Percentiles rank a stretch among this genome's conserved stretches.
Conservation (phyloP, 208 protist genomes). For the Leishmania arabica region DNA sequence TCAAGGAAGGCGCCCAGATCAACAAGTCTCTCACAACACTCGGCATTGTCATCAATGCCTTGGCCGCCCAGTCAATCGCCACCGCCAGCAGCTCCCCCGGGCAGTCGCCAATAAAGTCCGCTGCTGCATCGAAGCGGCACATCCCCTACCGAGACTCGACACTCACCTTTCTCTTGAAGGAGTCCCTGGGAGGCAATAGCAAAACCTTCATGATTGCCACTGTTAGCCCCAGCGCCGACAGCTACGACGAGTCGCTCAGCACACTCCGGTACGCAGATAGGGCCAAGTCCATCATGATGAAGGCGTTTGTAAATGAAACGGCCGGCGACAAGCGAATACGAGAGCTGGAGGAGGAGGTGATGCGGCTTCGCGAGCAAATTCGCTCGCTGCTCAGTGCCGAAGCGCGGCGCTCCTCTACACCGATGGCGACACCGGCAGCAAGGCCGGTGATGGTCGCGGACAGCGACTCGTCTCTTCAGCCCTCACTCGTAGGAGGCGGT, state of each 20-base stretch:
- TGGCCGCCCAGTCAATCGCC: constrained; percentile 60
- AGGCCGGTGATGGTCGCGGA: not conserved
- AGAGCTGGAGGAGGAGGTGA: constrained; percentile 85
- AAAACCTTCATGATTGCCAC: constrained; percentile 94
- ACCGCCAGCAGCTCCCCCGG: constrained; percentile 2
- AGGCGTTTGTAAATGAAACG: constrained; percentile 88
- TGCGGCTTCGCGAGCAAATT: constrained; percentile 66
- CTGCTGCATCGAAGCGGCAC: constrained; percentile 27
- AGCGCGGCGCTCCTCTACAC: constrained; percentile 3
- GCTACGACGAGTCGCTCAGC: constrained; percentile 90
- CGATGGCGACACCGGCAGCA: not conserved
- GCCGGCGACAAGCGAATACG: constrained; percentile 85
- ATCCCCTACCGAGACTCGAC: constrained; percentile 89
- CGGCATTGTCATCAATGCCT: constrained; percentile 90
- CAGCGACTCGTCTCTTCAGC: not conserved
- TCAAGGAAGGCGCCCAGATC: constrained; percentile 89
- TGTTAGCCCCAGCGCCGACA: constrained; percentile 67
- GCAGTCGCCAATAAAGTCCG: not conserved
- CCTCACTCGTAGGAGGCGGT: not conserved
- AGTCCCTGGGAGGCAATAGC: constrained; percentile 91
- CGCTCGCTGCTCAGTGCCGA: constrained; percentile 38
- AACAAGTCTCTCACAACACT: constrained; percentile 91
- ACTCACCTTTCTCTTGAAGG: constrained; percentile 88
- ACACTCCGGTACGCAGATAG: constrained; percentile 93
- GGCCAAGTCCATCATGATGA: constrained; percentile 90